These are phyloP conservation scores for Clitopilus hobsonii DNA, from an alignment of 768 basidiomycete genomes.

Conservation along the genomic window DNA sequence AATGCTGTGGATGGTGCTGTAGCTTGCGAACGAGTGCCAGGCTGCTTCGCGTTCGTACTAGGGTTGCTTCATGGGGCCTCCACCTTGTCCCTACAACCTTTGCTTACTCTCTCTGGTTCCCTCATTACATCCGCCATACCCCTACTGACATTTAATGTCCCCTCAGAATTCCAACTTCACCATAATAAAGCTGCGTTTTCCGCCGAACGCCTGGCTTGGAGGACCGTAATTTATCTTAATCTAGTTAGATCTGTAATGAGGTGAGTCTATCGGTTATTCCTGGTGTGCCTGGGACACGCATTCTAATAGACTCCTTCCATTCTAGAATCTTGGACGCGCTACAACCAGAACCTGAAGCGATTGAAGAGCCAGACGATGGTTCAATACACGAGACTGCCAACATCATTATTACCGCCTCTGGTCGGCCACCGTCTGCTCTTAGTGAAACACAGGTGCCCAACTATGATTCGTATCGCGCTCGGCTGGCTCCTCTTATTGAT, in stretches of 20 bases:
- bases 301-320: constrained; percentile 10
- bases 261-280: constrained; percentile 27
- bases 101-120: too few species aligned
- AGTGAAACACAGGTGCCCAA: constrained; percentile 46
- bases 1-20: too few species aligned
- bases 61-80: too few species aligned
- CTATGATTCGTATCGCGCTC: constrained; percentile 56
- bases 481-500: constrained; percentile 63
- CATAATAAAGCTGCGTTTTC: constrained; percentile 75
- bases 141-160: constrained; percentile 13
- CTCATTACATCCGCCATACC: too few species aligned
- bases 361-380: constrained; percentile 55
- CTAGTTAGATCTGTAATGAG: constrained; percentile 77
- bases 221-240: constrained; percentile 85
- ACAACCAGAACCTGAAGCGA: constrained; percentile 54
- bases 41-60: too few species aligned
- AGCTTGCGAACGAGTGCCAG: neutral
- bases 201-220: constrained; percentile 80
- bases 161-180: constrained; percentile 74
- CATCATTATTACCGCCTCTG: constrained; percentile 45
- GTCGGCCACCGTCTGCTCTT: constrained; percentile 47
- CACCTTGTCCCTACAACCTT: too few species aligned
- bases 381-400: constrained; percentile 48
- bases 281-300: constrained; percentile 8
- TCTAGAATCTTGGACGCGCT: constrained; percentile 71